These are phyloP conservation scores for Schoenoplectus tabernaemontani DNA, from an alignment of 202 grass and related monocot species.

Conservation along the genomic window DNA sequence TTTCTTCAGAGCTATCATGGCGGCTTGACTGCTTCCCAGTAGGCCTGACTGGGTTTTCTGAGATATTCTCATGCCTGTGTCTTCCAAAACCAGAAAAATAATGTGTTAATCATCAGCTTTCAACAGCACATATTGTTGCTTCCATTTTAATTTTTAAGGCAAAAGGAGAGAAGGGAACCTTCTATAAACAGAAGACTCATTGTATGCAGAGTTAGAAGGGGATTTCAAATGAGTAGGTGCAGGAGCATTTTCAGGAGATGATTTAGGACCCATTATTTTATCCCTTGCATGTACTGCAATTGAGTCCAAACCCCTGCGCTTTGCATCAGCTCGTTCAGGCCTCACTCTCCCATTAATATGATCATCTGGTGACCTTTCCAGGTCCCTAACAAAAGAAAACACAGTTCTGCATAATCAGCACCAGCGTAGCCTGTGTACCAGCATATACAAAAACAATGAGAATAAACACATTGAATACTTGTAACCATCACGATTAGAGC, in stretches of 20 bases:
- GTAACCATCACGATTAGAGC: constrained; percentile 28
- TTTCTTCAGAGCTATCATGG: constrained; percentile 34
- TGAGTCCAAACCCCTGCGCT: constrained; percentile 18
- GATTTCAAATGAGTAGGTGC: neutral
- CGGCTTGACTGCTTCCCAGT: constrained; percentile 32
- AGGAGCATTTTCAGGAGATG: neutral
- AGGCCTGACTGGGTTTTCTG: constrained; percentile 39
- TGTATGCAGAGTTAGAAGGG: neutral
- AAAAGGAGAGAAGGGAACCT: neutral
- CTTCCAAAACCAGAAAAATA: constrained; percentile 2
- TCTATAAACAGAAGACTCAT: neutral
- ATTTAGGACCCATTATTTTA: neutral
- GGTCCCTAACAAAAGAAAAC: constrained; percentile 28
- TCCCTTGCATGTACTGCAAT: constrained; percentile 31
- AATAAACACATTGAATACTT: constrained; percentile 43
- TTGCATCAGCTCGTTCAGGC: constrained; percentile 13
- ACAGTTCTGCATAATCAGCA: constrained; percentile 14
- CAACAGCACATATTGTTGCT: neutral
- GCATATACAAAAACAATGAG: neutral
- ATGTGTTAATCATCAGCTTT: constrained; percentile 3
- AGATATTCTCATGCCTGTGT: constrained; percentile 1
- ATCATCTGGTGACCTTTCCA: constrained; percentile 29
- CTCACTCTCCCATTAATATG: constrained; percentile 23
- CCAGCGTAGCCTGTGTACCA: constrained; percentile 3
- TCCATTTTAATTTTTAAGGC: neutral